Evolutionary conservation across 345 rosid genomes (phyloP), one percentile per base, ranked within the genome.

Genomic region (Zanthoxylum bungeanum): DNA sequence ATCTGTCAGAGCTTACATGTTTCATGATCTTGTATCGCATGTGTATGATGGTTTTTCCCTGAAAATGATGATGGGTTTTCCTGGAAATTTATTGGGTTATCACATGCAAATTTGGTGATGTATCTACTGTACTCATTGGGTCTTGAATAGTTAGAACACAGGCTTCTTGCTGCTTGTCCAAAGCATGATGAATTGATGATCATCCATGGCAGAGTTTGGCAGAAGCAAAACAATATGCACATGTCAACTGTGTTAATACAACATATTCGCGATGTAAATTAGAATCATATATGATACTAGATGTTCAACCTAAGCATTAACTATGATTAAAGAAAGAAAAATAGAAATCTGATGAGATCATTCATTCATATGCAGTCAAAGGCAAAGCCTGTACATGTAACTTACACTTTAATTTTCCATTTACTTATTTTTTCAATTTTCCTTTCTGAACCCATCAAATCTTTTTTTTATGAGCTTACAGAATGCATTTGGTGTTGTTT

Each of bases 61-160:
- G 53, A 27, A 42, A 44, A 17, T 27, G 25, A 17, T 9, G n/a
- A 44, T 64, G 53, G 36, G 22, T 64, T 64, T 25, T 63, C 10
- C 36, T 7, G 53, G 36, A 64, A 64, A 19, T 9, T 58, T 17
- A 58, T 73, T 58, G 52, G 58, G 33, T 44, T 65, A 39, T 36
- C 44, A 49, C 74, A 78, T 73, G 68, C 69, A 64, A 36, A 39
- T 58, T 60, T 37, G 71, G 59, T 79, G 86, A 69, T 51, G 61
- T 50, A 64, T 55, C 79, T 68, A 64, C 73, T 22, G 28, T 30
- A n/a, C n/a, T n/a, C 40, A 30, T 34, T 63, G 31, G 33, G 4
- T 39, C 30, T 19, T 44, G 37, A 62, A 53, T 71, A 33, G 77
- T 36, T 76, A 11, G 64, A 61, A 40, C 79, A 71, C 60, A 12